Base-by-base conservation (phyloP, 2,329 filamentous ascomycete species). In the Daldinia eschscholtzii region DNA sequence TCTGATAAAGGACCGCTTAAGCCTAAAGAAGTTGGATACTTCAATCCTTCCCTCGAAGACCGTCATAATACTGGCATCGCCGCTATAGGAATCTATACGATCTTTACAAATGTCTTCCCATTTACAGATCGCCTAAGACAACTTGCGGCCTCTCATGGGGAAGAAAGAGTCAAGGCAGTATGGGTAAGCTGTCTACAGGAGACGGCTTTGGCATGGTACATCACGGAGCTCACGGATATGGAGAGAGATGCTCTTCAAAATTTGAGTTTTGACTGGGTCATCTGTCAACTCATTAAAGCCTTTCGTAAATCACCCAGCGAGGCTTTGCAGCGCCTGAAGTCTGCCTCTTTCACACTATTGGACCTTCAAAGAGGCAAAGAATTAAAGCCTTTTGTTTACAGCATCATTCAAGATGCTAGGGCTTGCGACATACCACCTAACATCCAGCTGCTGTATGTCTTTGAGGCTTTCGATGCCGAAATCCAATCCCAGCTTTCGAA, bases 401-500 rank as follows among this genome's bases (percentile, higher is more conserved):
- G 18, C 2, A 28, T 59, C 30, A 59, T 59, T n/a, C 42, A 37
- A 15, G 57, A 59, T 15, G 57, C 57, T 1, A 59, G 12, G 10
- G n/a, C 10, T 0, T 50, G 42, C 3, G 42, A 59, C 10, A n/a
- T 59, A 23, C 57, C 57, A 5, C 42, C 35, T 2, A 15, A 39
- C 9, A 39, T 9, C 35, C 57, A 59, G 23, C 7, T 59, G n/a
- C 28, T 50, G 2, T 59, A 50, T 39, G 57, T 12, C 6, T 59
- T 59, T 20, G 30, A 59, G 18, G 57, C 42, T 7, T 39, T 59
- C 20, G 57, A 50, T 12, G 10, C 2, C 6, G 18, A 48, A 10
- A 59, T 59, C n/a, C 57, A 59, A 18, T 23, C 28, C 9, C 57
- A 50, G 15, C 15, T 59, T 1, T 10, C 3, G 5, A 48, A 50